Percentiles rank a stretch among this genome's conserved stretches.
These are phyloP conservation scores for Reutealis trisperma DNA, from an alignment of 345 rosid species.

Conservation along the genomic window DNA sequence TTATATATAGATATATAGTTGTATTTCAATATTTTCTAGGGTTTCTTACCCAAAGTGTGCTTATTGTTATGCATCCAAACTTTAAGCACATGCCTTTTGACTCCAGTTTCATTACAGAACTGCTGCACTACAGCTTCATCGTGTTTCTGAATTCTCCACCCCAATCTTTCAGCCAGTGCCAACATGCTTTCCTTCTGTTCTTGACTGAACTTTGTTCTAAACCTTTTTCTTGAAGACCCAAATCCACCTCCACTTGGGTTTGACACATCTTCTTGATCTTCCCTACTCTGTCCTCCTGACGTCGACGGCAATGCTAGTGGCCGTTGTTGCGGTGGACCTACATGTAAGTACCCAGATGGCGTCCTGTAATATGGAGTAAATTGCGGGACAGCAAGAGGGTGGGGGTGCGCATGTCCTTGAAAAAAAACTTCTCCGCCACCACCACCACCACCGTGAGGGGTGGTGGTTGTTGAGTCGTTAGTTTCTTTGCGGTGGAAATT, in stretches of 20 bases:
- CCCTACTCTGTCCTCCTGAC: conserved; percentile 25
- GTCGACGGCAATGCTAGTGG: conserved; percentile 32
- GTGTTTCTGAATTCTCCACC: conserved; percentile 45
- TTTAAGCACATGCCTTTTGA: conserved; percentile 43
- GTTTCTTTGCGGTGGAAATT: conserved; percentile 30
- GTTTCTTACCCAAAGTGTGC: conserved; percentile 31
- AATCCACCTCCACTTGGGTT: conserved; percentile 18
- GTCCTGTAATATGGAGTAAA: conserved; percentile 57
- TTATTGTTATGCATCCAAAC: conserved; percentile 66
- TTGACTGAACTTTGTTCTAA: conserved; percentile 46
- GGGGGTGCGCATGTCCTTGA: conserved; percentile 26
- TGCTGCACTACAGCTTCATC: conserved; percentile 38
- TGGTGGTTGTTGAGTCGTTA: conserved; percentile 23
- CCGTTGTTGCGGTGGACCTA: conserved; percentile 27
- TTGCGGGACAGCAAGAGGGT: conserved; percentile 39
- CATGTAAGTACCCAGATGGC: conserved; percentile 53
- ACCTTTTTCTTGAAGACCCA: conserved; percentile 25
- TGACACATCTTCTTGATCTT: conserved; percentile 23
- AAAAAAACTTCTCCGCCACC: conserved; percentile 28
- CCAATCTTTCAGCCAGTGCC: conserved; percentile 43
- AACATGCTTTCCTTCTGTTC: conserved; percentile 50
- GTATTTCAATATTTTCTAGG: neutral
- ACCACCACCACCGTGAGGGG: conserved; percentile 20
- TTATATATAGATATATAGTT: too few relatives aligned
- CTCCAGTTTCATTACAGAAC: conserved; percentile 45